These are phyloP conservation scores for Ogataea zsoltii DNA, from an alignment of 805 yeast genomes.

Conservation along the genomic window DNA sequence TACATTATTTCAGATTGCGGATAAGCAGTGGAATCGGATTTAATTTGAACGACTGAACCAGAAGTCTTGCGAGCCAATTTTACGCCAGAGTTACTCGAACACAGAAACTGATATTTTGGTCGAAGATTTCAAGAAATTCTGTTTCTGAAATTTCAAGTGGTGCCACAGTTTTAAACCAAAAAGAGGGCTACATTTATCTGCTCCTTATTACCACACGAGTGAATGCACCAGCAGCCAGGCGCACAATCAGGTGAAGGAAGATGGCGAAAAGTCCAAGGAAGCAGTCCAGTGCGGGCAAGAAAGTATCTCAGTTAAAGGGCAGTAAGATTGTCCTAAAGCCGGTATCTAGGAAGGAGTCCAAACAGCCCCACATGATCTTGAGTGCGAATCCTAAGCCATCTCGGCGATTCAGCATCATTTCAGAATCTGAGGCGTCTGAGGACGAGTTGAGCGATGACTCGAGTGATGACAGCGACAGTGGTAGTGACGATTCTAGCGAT, in stretches of 20 bases:
- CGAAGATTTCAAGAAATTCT: neutral
- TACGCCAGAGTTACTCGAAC: neutral
- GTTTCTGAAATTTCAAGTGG: neutral
- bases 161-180: neutral
- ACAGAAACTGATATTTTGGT: neutral
- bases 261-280: slow-evolving; percentile 37
- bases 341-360: slow-evolving; percentile 31
- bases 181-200: slow-evolving; percentile 2
- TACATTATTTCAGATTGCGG: slow-evolving; percentile 11
- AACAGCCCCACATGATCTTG: slow-evolving; percentile 7
- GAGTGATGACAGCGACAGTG: slow-evolving; percentile 30
- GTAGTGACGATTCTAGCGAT: slow-evolving; percentile 26
- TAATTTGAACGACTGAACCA: neutral
- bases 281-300: slow-evolving; percentile 24
- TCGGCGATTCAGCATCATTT: slow-evolving; percentile 31
- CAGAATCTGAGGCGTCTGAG: slow-evolving; percentile 23
- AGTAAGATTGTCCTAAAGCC: slow-evolving; percentile 29
- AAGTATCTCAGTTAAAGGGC: slow-evolving; percentile 28
- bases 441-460: slow-evolving; percentile 12
- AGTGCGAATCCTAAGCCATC: slow-evolving; percentile 5
- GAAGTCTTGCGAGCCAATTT: slow-evolving; percentile 5
- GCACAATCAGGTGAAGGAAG: neutral
- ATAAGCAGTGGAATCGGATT: slow-evolving; percentile 7
- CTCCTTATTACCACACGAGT: neutral
- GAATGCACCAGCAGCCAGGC: slow-evolving; percentile 3